These are phyloP conservation scores for Talaromyces stipitatus DNA, from an alignment of 495 filamentous ascomycete genomes.

Conservation along the genomic window DNA sequence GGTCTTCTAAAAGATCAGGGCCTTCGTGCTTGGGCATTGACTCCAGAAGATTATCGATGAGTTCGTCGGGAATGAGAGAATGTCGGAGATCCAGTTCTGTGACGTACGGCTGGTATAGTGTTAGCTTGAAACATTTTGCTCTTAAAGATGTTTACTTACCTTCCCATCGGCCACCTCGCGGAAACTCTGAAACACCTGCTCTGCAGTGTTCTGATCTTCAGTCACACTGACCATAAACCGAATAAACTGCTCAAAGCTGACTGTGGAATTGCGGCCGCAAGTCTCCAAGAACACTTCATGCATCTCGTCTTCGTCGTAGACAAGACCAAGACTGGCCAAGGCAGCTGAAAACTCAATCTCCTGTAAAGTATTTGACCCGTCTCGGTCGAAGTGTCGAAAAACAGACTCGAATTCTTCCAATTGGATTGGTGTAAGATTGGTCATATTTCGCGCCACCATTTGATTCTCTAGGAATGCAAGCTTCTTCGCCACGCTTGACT, in stretches of 20 bases:
- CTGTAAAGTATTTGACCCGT: slow-evolving; percentile 79
- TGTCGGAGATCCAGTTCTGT: slow-evolving; percentile 95
- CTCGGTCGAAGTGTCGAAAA: slow-evolving; percentile 96
- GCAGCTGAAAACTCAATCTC: slow-evolving; percentile 95
- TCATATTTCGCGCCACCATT: slow-evolving; percentile 95
- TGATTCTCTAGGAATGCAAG: slow-evolving; percentile 96
- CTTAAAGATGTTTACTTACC: slow-evolving; percentile 24
- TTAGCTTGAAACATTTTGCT: neutral
- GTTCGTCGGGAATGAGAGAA: slow-evolving; percentile 86
- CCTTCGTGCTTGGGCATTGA: slow-evolving; percentile 78
- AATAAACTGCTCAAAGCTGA: slow-evolving; percentile 98
- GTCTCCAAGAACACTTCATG: slow-evolving; percentile 79
- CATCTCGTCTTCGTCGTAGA: slow-evolving; percentile 96
- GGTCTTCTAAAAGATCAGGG: slow-evolving; percentile 70
- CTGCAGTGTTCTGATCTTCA: slow-evolving; percentile 95
- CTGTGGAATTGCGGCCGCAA: slow-evolving; percentile 55
- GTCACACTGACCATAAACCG: slow-evolving; percentile 98
- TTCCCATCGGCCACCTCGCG: slow-evolving; percentile 96
- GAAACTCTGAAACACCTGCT: slow-evolving; percentile 96
- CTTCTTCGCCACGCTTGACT: slow-evolving; percentile 87
- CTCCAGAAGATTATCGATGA: slow-evolving; percentile 83
- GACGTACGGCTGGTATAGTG: slow-evolving; percentile 65
- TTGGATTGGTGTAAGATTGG: slow-evolving; percentile 95
- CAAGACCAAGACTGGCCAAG: slow-evolving; percentile 82
- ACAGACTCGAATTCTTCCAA: slow-evolving; percentile 97